Base-by-base conservation (phyloP, 768 basidiomycete species). In the Hemileccinum rubropunctum region DNA sequence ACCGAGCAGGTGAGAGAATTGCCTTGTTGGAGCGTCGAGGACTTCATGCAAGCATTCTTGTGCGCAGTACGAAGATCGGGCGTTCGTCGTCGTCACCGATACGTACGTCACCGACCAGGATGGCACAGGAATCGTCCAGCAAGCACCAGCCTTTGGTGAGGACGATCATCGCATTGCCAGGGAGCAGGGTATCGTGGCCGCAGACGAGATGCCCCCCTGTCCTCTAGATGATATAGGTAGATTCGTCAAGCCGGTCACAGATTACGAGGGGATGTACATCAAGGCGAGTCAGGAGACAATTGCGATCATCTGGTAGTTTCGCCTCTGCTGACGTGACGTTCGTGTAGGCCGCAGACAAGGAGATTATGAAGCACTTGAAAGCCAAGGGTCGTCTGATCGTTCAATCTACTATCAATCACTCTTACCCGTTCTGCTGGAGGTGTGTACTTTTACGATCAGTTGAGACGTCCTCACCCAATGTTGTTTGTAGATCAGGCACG, bases 391-490 rank as follows among this genome's bases (percentile, higher is more conserved):
- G 91, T 41, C 77, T 99, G 46, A 82, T 99, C 53, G 88, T 90
- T 9, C 91, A 95, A 63, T 84, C 86, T 3, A 92, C 87, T 18
- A 58, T 94, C 48, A 86, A 81, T 63, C 97, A 98, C 70, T 86
- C 85, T 55, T 98, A 99, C 64, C 97, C 97, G 11, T 97, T 85
- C 78, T 99, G 97, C 67, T 98, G 97, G 97, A 82, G 94, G 89
- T 91, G 52, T 30, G 64, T 59, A 17, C 41, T 28, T 34, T 39
- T 6, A 44, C 11, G 14, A 21, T 42, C 8, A 30, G 23, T 13
- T 17, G 9, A 23, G 8, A 14, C 38, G n/a, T 40, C 21, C 17
- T 51, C 39, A 44, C 34, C 40, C 8, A 42, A 42, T 20, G 21
- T 23, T 23, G 10, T 28, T 23, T 36, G 51, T 21, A 95, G 94